phyloP scores from a whole-genome alignment of 345 rosid genomes.

The Gynandropsis gynandra region DNA sequence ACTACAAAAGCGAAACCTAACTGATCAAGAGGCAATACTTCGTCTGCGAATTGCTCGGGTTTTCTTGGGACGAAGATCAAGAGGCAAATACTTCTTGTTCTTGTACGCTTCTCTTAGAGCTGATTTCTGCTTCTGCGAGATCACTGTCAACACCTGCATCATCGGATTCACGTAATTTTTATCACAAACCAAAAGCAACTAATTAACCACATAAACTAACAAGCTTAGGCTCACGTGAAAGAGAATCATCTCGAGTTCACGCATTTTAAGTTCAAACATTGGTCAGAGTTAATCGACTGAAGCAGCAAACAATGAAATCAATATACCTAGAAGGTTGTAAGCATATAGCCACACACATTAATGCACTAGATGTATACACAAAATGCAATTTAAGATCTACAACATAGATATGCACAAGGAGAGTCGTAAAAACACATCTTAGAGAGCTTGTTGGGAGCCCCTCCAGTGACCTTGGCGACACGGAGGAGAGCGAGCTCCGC shows the following conservation, averaged over 20 bases:
- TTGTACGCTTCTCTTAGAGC: slow-evolving; percentile 59
- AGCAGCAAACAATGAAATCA: too few relatives aligned
- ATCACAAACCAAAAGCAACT: too few relatives aligned
- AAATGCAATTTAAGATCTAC: background rate
- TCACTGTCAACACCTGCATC: slow-evolving; percentile 64
- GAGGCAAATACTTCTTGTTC: slow-evolving; percentile 61
- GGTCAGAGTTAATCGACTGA: too few relatives aligned
- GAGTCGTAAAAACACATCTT: slow-evolving; percentile 35
- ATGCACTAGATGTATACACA: background rate
- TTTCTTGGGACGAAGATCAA: slow-evolving; percentile 77
- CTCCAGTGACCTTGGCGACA: slow-evolving; percentile 68
- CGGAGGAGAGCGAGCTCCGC: slow-evolving; percentile 63
- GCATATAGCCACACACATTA: slow-evolving; percentile 5
- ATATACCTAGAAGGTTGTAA: slow-evolving; percentile 70
- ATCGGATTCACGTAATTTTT: too few relatives aligned
- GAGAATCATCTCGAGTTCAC: too few relatives aligned
- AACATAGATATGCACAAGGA: background rate
- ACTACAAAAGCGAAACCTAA: slow-evolving; percentile 16
- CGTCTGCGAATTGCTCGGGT: slow-evolving; percentile 71
- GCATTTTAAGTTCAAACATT: too few relatives aligned
- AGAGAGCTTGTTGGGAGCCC: slow-evolving; percentile 67
- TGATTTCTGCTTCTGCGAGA: slow-evolving; percentile 62
- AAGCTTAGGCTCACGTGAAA: too few relatives aligned
- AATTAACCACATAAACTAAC: too few relatives aligned
- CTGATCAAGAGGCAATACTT: slow-evolving; percentile 60